Evolutionary conservation across 441 rosid genomes (phyloP).

Genomic region (Populus hybrid): DNA sequence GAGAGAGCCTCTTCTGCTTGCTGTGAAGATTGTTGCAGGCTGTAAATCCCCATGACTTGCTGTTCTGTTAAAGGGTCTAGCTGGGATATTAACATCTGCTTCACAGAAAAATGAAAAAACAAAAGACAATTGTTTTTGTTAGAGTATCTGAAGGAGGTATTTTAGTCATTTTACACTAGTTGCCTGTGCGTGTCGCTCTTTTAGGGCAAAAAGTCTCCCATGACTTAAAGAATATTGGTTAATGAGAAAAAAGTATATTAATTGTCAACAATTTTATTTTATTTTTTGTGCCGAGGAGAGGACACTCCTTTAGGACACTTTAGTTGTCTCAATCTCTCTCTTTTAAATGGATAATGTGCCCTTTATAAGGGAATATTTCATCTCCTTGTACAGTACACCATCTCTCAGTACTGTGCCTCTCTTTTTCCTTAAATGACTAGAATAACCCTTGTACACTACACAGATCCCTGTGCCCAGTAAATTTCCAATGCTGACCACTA

Average conservation of each 20-base stretch:
- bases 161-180: neutral
- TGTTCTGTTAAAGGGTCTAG: constrained; percentile 91
- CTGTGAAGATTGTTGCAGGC: constrained; percentile 84
- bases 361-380: constrained; percentile 16
- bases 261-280: neutral
- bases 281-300: neutral
- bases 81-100: constrained; percentile 63
- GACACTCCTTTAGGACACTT: constrained; percentile 10
- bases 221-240: too few species aligned
- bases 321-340: constrained; percentile 11
- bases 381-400: neutral
- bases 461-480: too few species aligned
- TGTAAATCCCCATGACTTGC: constrained; percentile 81
- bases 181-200: neutral
- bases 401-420: neutral
- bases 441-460: neutral
- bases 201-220: neutral
- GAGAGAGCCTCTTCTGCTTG: constrained; percentile 93
- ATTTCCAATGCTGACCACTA: neutral
- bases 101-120: neutral
- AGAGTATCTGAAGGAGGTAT: neutral
- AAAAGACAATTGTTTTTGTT: neutral
- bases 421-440: constrained; percentile 1
- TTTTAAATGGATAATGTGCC: constrained; percentile 23
- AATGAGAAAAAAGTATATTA: too few species aligned